A percentile compares a stretch with the other conserved stretches of the same genome.
These are phyloP conservation scores for Claviceps purpurea DNA, from an alignment of 2,329 filamentous ascomycete genomes.

Conservation along the genomic window DNA sequence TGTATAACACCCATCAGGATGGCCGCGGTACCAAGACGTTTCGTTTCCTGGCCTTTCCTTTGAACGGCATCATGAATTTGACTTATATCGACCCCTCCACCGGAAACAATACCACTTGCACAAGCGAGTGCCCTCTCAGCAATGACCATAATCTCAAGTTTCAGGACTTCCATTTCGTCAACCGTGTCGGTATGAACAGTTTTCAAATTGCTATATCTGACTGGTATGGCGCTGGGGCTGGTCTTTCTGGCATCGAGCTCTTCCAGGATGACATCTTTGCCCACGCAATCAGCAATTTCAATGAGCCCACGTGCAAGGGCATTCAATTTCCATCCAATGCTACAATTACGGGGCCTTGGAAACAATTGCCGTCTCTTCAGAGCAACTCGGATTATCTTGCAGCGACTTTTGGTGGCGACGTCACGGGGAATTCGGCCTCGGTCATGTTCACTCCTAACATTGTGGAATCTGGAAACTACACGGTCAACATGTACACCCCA, in stretches of 20 bases:
- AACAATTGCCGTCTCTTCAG: slow-evolving; percentile 47
- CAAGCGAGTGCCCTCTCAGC: slow-evolving; percentile 73
- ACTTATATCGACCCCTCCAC: slow-evolving; percentile 70
- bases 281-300: slow-evolving; percentile 78
- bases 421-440: slow-evolving; percentile 45
- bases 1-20: slow-evolving; percentile 77
- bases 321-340: slow-evolving; percentile 49
- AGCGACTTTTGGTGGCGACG: slow-evolving; percentile 42
- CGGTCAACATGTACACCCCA: slow-evolving; percentile 81
- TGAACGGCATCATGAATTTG: slow-evolving; percentile 90
- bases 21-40: slow-evolving; percentile 81
- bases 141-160: slow-evolving; percentile 50
- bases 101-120: slow-evolving; percentile 58
- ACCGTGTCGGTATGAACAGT: slow-evolving; percentile 70
- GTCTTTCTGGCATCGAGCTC: slow-evolving; percentile 73
- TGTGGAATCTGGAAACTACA: slow-evolving; percentile 80
- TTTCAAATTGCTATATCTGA: slow-evolving; percentile 77
- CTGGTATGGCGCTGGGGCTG: slow-evolving; percentile 78
- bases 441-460: slow-evolving; percentile 78
- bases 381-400: slow-evolving; percentile 69
- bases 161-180: slow-evolving; percentile 89
- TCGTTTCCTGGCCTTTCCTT: slow-evolving; percentile 71
- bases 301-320: slow-evolving; percentile 69
- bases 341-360: slow-evolving; percentile 63
- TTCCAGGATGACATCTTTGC: slow-evolving; percentile 75